Evolutionary conservation across 352 stramenopile genomes (phyloP), one percentile per base, ranked within the genome.

Genomic region (Thraustochytrium aureum): DNA sequence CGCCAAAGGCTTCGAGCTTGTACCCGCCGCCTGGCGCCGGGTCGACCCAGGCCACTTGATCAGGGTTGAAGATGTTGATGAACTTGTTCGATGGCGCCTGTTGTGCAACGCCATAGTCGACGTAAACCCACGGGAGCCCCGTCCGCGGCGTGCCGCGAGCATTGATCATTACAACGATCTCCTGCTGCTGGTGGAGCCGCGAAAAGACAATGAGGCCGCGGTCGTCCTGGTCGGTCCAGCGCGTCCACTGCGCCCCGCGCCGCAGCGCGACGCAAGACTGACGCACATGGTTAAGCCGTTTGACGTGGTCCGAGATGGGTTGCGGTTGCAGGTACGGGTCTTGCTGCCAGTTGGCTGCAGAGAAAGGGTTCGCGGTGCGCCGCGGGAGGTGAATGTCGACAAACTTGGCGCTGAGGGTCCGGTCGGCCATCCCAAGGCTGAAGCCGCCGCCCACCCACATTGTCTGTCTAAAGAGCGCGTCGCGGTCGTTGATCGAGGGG

Each of bases 121-220:
- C 26, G 10, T 26, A 64, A 26, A 64, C 56, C 56, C n/a, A 10
- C 26, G 56, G 56, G 10, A 64, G 26, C 10, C n/a, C 56, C 10
- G 10, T 64, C 10, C 56, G 56, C 56, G 10, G 14, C 26, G 10
- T 26, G 26, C n/a, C n/a, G 26, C 56, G 26, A 38, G n/a, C 10
- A n/a, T 64, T 64, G 56, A 64, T 26, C 10, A 64, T 26, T 10
- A 26, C n/a, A 26, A 64, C n/a, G 35, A 64, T 64, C 56, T 64
- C 56, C 56, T 64, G 56, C 10, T 64, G 10, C 26, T 38, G 10
- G 35, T 39, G n/a, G 56, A 64, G 26, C 10, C 56, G 56, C 26
- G 56, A 32, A n/a, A 26, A 64, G 26, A 64, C 56, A 32, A 64
- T 7, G 26, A 64, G 35, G 26, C 56, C 56, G 26, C 56, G 26